Evolutionary conservation across 163 green algal genomes (phyloP).

Genomic region (Prototheca stagnorum): DNA sequence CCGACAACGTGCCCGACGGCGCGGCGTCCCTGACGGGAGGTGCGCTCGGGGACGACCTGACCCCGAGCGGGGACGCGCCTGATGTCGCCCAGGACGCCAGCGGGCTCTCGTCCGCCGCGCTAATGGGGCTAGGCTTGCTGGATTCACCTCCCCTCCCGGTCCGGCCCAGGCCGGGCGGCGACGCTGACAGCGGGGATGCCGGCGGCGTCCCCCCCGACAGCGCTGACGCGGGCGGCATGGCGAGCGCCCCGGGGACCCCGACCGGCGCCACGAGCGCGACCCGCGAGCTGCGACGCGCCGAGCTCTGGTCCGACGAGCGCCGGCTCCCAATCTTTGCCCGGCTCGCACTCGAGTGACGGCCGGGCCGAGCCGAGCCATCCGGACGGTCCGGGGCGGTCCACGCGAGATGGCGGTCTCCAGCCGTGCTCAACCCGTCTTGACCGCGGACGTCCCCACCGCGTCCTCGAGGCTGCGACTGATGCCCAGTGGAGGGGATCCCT

Average conservation of each 20-base stretch:
- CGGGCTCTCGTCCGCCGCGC: too few species aligned
- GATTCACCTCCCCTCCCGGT: background rate
- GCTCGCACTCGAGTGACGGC: background rate
- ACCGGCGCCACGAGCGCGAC: background rate
- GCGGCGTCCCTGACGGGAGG: too few species aligned
- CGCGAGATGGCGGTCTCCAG: too few species aligned
- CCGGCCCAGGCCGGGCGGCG: background rate
- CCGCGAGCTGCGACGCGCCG: background rate
- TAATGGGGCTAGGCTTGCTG: background rate
- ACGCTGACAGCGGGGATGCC: too few species aligned
- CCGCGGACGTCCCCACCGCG: background rate
- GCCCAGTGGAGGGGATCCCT: background rate
- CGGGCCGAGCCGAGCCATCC: background rate
- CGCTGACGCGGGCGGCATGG: background rate
- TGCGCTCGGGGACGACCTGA: background rate
- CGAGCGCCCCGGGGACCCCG: background rate
- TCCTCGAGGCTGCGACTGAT: background rate
- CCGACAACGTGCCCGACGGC: background rate
- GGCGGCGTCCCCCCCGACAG: too few species aligned
- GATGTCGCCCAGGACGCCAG: background rate
- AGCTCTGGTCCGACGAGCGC: background rate
- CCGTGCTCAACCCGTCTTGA: background rate
- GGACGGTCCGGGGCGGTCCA: too few species aligned
- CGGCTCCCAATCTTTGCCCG: constrained; percentile 5
- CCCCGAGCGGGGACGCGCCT: background rate